Evolutionary conservation across 2,329 filamentous ascomycete genomes (phyloP).

Genomic region (Coccinonectria pachysandricola): DNA sequence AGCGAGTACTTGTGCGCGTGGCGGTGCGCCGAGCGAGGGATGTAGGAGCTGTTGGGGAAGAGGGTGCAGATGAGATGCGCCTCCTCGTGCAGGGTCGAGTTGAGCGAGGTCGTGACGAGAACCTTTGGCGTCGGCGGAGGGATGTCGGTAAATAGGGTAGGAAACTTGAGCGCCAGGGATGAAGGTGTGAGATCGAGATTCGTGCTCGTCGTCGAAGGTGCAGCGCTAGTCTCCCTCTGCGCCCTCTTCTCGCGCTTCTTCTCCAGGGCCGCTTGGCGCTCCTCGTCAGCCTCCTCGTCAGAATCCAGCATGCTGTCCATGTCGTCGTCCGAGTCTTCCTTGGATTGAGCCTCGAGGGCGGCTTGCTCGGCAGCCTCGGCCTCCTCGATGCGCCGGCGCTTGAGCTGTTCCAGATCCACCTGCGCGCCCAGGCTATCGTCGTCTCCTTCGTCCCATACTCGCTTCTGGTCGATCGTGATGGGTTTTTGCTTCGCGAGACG

Average conservation of each 20-base stretch:
- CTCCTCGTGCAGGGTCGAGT: slow-evolving; percentile 78
- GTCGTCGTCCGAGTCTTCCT: slow-evolving; percentile 41
- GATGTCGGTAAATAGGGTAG: slow-evolving; percentile 49
- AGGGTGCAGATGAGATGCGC: slow-evolving; percentile 67
- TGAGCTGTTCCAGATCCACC: slow-evolving; percentile 50
- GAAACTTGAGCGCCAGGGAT: slow-evolving; percentile 50
- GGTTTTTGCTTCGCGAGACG: slow-evolving; percentile 72
- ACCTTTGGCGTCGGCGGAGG: slow-evolving; percentile 64
- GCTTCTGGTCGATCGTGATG: slow-evolving; percentile 73
- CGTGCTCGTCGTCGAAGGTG: slow-evolving; percentile 51
- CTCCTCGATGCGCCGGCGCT: slow-evolving; percentile 45
- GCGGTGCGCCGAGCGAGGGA: slow-evolving; percentile 73
- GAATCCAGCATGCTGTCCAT: slow-evolving; percentile 74
- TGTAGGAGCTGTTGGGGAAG: slow-evolving; percentile 81
- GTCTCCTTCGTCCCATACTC: slow-evolving; percentile 76
- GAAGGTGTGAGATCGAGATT: slow-evolving; percentile 54
- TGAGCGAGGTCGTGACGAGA: slow-evolving; percentile 82
- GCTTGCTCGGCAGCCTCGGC: slow-evolving; percentile 40
- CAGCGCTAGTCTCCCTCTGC: slow-evolving; percentile 38
- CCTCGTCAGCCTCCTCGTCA: slow-evolving; percentile 43
- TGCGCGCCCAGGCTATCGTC: slow-evolving; percentile 45
- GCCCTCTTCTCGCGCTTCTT: slow-evolving; percentile 35
- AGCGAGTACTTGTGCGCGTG: slow-evolving; percentile 87
- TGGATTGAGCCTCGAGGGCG: slow-evolving; percentile 31
- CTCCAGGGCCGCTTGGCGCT: slow-evolving; percentile 31